Conservation (phyloP, 2,329 filamentous ascomycete species). For the Zymoseptoria pseudotritici region DNA sequence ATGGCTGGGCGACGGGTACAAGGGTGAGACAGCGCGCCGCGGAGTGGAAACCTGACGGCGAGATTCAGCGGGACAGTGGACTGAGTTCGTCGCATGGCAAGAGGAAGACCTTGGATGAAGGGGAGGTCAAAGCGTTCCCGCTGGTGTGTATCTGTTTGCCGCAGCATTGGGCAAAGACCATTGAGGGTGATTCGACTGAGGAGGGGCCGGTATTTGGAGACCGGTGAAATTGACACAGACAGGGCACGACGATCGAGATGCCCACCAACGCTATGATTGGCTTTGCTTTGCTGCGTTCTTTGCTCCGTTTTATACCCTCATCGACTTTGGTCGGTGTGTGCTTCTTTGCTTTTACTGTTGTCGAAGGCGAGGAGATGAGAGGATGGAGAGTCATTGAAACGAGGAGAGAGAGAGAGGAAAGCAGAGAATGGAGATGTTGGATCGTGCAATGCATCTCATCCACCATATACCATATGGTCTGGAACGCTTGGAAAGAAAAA, state of each 20-base stretch:
- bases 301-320: background rate
- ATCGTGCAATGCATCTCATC: background rate
- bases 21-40: constrained; percentile 76
- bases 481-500: background rate
- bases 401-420: background rate
- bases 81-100: constrained; percentile 64
- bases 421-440: background rate
- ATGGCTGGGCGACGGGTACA: constrained; percentile 95
- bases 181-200: constrained; percentile 66
- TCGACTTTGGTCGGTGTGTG: background rate
- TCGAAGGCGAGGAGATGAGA: background rate
- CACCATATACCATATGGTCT: background rate
- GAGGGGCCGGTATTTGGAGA: background rate
- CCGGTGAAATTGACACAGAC: background rate
- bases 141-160: constrained; percentile 92
- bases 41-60: constrained; percentile 65
- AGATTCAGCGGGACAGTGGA: constrained; percentile 82
- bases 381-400: background rate
- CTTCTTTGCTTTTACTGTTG: background rate
- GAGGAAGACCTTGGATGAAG: constrained; percentile 31
- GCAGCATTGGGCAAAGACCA: constrained; percentile 93
- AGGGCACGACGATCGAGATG: too few species aligned
- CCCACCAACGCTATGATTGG: background rate
- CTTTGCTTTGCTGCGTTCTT: background rate
- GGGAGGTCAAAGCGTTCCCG: constrained; percentile 96